Conservation (phyloP, 2,329 filamentous ascomycete species). For the Cercospora nicotianae region DNA sequence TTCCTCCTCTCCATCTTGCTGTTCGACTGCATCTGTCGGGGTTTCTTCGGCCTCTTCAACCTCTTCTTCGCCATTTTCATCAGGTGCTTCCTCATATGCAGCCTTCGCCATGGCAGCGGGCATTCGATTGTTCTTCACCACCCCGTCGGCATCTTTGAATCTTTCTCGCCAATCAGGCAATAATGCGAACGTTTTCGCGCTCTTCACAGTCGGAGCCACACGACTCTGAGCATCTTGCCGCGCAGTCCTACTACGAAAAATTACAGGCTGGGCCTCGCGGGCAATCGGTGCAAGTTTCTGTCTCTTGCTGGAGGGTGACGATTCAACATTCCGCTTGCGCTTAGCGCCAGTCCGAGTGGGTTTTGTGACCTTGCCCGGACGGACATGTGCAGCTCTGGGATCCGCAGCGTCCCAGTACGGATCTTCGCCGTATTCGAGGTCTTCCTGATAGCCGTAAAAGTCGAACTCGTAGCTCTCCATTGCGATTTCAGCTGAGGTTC, state of each 20-base stretch:
- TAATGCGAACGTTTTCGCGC: slow-evolving; percentile 41
- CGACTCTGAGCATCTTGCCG: slow-evolving; percentile 12
- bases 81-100: slow-evolving; percentile 28
- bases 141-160: slow-evolving; percentile 35
- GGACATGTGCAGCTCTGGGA: background rate
- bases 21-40: slow-evolving; percentile 17
- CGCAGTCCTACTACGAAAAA: slow-evolving; percentile 29
- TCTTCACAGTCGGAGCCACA: slow-evolving; percentile 25
- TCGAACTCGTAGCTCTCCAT: slow-evolving; percentile 46
- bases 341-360: slow-evolving; percentile 31
- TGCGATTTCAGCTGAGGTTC: slow-evolving; percentile 36
- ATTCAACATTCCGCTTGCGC: slow-evolving; percentile 32
- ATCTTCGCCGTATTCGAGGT: slow-evolving; percentile 51
- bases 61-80: slow-evolving; percentile 11
- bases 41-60: slow-evolving; percentile 28
- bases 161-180: slow-evolving; percentile 49
- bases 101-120: slow-evolving; percentile 36
- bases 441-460: slow-evolving; percentile 50
- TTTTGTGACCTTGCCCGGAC: slow-evolving; percentile 22
- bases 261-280: slow-evolving; percentile 31
- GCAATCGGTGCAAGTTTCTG: slow-evolving; percentile 26
- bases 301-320: slow-evolving; percentile 26
- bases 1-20: slow-evolving; percentile 19
- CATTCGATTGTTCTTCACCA: slow-evolving; percentile 28
- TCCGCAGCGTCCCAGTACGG: slow-evolving; percentile 42